Conservation (phyloP, 176 grass and related monocot species). For the Phragmites australis region DNA sequence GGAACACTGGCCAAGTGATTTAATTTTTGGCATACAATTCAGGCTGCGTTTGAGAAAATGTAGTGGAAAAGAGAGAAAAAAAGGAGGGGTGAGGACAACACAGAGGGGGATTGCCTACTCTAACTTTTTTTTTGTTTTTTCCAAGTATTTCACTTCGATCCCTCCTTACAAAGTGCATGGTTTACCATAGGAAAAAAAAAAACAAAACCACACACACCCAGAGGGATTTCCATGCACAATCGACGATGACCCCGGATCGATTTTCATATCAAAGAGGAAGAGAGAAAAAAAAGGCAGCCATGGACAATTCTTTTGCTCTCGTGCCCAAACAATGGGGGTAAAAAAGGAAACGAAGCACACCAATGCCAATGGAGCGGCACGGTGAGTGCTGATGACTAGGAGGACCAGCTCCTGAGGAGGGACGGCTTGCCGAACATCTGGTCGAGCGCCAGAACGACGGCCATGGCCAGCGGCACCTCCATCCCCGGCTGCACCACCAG, state of each 20-base stretch:
- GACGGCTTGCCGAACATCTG: conserved; percentile 76
- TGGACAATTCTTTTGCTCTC: conserved; percentile 32
- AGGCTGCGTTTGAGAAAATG: neutral
- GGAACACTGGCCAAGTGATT: conserved; percentile 16
- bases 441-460: conserved; percentile 78
- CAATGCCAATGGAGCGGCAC: neutral
- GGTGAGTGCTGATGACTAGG: neutral
- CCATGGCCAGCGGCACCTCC: conserved; percentile 70
- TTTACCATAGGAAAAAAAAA: conserved; percentile 1
- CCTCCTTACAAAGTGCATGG: conserved; percentile 41
- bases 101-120: neutral
- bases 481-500: conserved; percentile 63
- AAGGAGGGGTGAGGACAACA: no score
- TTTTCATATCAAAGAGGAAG: conserved; percentile 1
- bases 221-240: conserved; percentile 37
- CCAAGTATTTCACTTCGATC: conserved; percentile 12
- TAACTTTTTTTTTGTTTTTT: neutral
- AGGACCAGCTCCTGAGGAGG: conserved; percentile 67
- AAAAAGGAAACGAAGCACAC: neutral
- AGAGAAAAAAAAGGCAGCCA: conserved; percentile 1
- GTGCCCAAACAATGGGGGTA: conserved; percentile 37
- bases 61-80: neutral
- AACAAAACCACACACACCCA: conserved; percentile 42
- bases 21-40: neutral
- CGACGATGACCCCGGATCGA: neutral